These are phyloP conservation scores for Rutstroemia sp. DNA, from an alignment of 2,329 filamentous ascomycete species.

Conservation along the genomic window DNA sequence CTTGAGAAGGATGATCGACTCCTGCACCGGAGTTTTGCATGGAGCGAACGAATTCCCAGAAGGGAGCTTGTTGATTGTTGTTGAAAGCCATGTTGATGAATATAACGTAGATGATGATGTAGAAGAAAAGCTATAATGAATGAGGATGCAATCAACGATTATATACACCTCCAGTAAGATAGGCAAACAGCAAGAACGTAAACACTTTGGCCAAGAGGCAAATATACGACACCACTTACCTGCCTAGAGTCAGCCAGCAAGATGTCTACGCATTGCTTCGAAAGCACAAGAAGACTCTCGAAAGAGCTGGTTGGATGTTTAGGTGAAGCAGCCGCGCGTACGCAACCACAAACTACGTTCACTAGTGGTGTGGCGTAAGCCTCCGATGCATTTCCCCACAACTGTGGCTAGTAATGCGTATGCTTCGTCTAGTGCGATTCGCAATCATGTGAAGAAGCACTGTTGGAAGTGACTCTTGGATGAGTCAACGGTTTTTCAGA, in stretches of 20 bases:
- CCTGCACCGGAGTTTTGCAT: conserved; percentile 23
- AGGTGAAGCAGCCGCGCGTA: conserved; percentile 5
- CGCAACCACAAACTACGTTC: not conserved
- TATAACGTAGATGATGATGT: conserved; percentile 2
- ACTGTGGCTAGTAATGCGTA: not conserved
- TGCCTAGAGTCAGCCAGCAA: conserved; percentile 1
- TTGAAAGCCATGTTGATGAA: conserved; percentile 23
- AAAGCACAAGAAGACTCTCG: not conserved
- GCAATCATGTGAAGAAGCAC: not conserved
- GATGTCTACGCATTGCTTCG: not conserved
- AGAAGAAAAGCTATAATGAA: not conserved
- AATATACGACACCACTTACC: not conserved
- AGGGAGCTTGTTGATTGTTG: conserved; percentile 12
- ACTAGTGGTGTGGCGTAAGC: conserved; percentile 2
- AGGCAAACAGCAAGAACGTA: conserved; percentile 8
- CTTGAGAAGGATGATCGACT: conserved; percentile 23
- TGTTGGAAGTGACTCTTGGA: not conserved
- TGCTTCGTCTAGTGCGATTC: not conserved
- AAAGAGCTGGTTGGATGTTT: conserved; percentile 2
- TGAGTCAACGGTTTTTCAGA: not conserved
- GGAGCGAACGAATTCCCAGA: conserved; percentile 26
- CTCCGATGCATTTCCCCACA: not conserved
- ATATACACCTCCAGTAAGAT: conserved; percentile 1
- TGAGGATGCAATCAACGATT: not conserved
- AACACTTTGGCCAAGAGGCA: conserved; percentile 1